Evolutionary conservation across 2,329 filamentous ascomycete genomes (phyloP).

Genomic region (Hansfordia pulvinata): DNA sequence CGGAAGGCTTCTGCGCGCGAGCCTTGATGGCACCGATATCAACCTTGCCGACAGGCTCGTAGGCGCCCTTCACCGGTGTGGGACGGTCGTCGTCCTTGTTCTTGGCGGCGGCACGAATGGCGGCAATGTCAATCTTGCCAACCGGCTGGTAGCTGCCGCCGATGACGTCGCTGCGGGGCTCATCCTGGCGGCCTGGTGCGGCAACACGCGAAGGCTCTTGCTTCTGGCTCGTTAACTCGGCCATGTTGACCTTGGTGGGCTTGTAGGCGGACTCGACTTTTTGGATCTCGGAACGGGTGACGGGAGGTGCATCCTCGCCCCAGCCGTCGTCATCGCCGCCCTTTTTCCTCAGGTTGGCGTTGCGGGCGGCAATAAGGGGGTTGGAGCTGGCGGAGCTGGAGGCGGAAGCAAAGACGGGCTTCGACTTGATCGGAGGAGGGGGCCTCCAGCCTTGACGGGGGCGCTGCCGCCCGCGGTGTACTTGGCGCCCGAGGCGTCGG

Average conservation of each 20-base stretch:
- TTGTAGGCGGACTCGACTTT: slow-evolving; percentile 89
- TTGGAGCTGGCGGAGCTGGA: slow-evolving; percentile 43
- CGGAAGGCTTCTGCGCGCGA: slow-evolving; percentile 54
- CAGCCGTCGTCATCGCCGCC: slow-evolving; percentile 86
- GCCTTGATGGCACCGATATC: slow-evolving; percentile 91
- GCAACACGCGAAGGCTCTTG: slow-evolving; percentile 51
- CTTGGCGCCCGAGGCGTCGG: slow-evolving; percentile 88
- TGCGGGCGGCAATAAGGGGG: slow-evolving; percentile 52
- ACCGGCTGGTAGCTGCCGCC: slow-evolving; percentile 83
- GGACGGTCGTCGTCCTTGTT: slow-evolving; percentile 66
- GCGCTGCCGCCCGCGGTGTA: slow-evolving; percentile 61
- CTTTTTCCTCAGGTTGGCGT: slow-evolving; percentile 37
- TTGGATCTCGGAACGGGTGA: slow-evolving; percentile 75
- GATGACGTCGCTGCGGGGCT: slow-evolving; percentile 50
- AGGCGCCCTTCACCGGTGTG: slow-evolving; percentile 76
- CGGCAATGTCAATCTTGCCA: slow-evolving; percentile 94
- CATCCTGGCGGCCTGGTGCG: slow-evolving; percentile 27
- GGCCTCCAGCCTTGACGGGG: slow-evolving; percentile 35
- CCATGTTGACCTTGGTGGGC: slow-evolving; percentile 90
- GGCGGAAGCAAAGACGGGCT: slow-evolving; percentile 84
- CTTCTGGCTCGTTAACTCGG: slow-evolving; percentile 65
- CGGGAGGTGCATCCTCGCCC: slow-evolving; percentile 85
- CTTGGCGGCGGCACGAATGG: slow-evolving; percentile 64
- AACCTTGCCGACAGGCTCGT: slow-evolving; percentile 91
- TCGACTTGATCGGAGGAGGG: slow-evolving; percentile 69